These are phyloP conservation scores for Pythium sp. DNA, from an alignment of 352 stramenopile species.

Conservation along the genomic window DNA sequence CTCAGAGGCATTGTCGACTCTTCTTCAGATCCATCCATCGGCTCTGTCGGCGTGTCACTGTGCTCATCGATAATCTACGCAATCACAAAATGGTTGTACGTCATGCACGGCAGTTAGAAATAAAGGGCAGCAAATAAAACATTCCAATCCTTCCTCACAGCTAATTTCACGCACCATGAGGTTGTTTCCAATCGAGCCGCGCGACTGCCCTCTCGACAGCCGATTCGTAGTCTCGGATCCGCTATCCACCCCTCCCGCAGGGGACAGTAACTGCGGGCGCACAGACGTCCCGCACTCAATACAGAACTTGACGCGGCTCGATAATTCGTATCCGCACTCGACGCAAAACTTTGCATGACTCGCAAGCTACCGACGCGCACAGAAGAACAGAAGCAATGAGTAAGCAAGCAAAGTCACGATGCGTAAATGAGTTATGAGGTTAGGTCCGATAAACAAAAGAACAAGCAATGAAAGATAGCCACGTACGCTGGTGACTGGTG, in stretches of 20 bases:
- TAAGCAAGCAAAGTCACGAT: background rate
- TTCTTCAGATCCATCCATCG: constrained; percentile 58
- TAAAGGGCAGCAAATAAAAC: background rate
- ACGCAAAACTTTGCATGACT: constrained; percentile 81
- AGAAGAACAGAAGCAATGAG: background rate
- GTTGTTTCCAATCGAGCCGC: constrained; percentile 38
- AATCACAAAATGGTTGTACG: background rate
- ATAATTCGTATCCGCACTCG: constrained; percentile 81
- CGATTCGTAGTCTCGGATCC: constrained; percentile 24
- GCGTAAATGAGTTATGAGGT: background rate
- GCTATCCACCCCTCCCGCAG: constrained; percentile 26
- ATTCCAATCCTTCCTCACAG: background rate
- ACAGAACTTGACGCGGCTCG: constrained; percentile 78
- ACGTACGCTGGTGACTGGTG: constrained; percentile 51
- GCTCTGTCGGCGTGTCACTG: constrained; percentile 53
- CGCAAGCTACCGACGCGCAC: constrained; percentile 34
- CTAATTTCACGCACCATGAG: constrained; percentile 36
- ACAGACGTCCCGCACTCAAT: constrained; percentile 83
- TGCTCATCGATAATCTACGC: constrained; percentile 68
- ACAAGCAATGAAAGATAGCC: background rate
- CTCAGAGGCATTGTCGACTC: constrained; percentile 33
- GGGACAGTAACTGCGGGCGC: constrained; percentile 50
- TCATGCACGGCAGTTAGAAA: background rate
- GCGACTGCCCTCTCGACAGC: constrained; percentile 36
- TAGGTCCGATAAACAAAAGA: background rate